Conservation (phyloP, 202 grass and related monocot species). For the Elaeis oleifera region DNA sequence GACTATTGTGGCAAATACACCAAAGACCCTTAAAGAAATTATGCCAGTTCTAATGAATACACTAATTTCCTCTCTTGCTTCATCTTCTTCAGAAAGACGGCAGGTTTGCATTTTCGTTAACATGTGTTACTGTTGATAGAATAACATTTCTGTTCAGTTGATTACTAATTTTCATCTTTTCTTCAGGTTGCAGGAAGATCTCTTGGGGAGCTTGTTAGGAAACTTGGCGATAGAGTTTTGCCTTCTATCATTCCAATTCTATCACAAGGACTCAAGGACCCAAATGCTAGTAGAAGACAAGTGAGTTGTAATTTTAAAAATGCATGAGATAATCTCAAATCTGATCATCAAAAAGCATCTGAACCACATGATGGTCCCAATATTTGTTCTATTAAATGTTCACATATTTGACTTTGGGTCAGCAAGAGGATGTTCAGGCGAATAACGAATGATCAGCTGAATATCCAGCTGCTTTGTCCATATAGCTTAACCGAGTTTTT, state of each 20-base stretch:
- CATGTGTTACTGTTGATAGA: background rate
- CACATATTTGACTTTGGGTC: too few relatives aligned
- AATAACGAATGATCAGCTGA: too few relatives aligned
- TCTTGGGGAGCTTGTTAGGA: conserved; percentile 94
- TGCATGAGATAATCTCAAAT: too few relatives aligned
- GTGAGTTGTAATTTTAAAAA: conserved; percentile 40
- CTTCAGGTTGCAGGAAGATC: conserved; percentile 85
- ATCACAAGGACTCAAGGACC: conserved; percentile 76
- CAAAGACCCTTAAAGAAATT: conserved; percentile 94
- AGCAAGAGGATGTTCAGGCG: too few relatives aligned
- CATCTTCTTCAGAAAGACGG: conserved; percentile 82
- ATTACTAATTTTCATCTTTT: conserved; percentile 13
- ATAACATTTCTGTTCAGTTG: background rate
- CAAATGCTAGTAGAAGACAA: conserved; percentile 81
- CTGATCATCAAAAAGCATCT: too few relatives aligned
- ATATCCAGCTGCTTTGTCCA: too few relatives aligned
- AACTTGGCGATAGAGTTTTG: conserved; percentile 95
- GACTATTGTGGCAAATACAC: conserved; percentile 96
- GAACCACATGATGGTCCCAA: too few relatives aligned
- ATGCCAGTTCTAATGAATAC: conserved; percentile 97
- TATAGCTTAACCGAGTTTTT: too few relatives aligned
- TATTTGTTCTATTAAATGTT: too few relatives aligned
- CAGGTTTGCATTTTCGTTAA: conserved; percentile 47
- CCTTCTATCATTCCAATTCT: conserved; percentile 95
- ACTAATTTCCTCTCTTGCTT: conserved; percentile 93